Conservation (phyloP, 2,329 filamentous ascomycete species). For the Mycosphaerella sp. region DNA sequence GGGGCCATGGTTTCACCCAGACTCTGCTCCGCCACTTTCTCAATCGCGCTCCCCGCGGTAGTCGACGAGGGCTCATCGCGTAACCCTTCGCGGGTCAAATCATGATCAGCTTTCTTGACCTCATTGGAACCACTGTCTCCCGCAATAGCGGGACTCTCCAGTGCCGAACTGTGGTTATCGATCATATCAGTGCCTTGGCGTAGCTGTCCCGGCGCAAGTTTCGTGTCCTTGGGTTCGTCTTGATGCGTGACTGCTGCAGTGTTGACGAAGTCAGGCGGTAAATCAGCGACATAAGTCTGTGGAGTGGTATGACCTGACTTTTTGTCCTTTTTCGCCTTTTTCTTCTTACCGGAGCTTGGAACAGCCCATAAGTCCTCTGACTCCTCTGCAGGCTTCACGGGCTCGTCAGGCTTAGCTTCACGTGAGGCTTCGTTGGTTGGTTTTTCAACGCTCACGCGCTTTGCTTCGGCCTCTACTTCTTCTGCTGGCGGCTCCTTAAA, state of each 20-base stretch:
- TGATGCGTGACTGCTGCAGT: neutral
- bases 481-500: constrained; percentile 23
- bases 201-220: neutral
- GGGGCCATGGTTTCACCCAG: neutral
- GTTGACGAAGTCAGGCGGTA: neutral
- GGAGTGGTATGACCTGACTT: neutral
- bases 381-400: neutral
- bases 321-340: neutral
- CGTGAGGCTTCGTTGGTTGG: too few species aligned
- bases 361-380: constrained; percentile 2
- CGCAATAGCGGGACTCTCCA: neutral
- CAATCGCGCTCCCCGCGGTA: neutral
- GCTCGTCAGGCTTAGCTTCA: too few species aligned
- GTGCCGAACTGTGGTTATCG: too few species aligned
- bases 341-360: constrained; percentile 5
- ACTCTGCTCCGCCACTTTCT: neutral
- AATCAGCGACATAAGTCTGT: neutral
- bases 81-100: neutral
- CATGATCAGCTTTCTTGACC: neutral
- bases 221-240: neutral
- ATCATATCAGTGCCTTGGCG: neutral
- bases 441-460: neutral
- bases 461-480: neutral
- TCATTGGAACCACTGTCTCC: neutral
- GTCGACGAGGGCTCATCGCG: neutral